Conservation (phyloP, 352 stramenopile species). For the Hyaloperonospora arabidopsidis region DNA sequence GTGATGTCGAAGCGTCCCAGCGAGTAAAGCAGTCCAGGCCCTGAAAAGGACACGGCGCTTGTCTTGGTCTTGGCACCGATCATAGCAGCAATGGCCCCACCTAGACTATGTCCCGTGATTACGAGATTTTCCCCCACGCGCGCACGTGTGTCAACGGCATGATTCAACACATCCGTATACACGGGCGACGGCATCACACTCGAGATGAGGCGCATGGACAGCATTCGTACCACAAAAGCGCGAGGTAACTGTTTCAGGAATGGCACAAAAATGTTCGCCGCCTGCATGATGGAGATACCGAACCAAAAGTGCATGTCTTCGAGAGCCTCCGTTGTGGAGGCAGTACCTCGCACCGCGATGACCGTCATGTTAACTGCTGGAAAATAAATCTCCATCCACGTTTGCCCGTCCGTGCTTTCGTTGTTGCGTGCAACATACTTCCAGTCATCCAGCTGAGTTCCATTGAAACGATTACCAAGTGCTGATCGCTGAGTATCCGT, state of each 20-base stretch:
- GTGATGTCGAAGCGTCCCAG: constrained; percentile 67
- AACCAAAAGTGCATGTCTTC: constrained; percentile 86
- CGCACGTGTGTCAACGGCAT: constrained; percentile 35
- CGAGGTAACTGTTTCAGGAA: constrained; percentile 77
- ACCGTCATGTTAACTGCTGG: constrained; percentile 73
- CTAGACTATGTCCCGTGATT: constrained; percentile 72
- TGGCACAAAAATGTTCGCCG: constrained; percentile 66
- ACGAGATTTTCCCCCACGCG: constrained; percentile 54
- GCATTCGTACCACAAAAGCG: constrained; percentile 58
- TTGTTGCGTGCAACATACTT: constrained; percentile 70
- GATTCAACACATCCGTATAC: constrained; percentile 48
- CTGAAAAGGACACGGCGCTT: constrained; percentile 76
- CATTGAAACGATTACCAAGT: constrained; percentile 70
- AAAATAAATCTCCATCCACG: constrained; percentile 81
- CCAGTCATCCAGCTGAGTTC: constrained; percentile 59
- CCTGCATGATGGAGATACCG: constrained; percentile 81
- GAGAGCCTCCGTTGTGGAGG: constrained; percentile 65
- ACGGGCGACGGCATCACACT: constrained; percentile 57
- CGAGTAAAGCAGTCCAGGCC: constrained; percentile 69
- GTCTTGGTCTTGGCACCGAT: constrained; percentile 76
- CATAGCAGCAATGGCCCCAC: constrained; percentile 79
- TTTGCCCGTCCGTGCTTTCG: constrained; percentile 56
- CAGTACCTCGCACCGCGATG: constrained; percentile 69
- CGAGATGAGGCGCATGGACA: constrained; percentile 67
- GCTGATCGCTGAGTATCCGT: constrained; percentile 49